Percentiles rank a stretch among this genome's conserved stretches.
Conservation (phyloP, 352 stramenopile genomes). For the Phytophthora tubulina region DNA sequence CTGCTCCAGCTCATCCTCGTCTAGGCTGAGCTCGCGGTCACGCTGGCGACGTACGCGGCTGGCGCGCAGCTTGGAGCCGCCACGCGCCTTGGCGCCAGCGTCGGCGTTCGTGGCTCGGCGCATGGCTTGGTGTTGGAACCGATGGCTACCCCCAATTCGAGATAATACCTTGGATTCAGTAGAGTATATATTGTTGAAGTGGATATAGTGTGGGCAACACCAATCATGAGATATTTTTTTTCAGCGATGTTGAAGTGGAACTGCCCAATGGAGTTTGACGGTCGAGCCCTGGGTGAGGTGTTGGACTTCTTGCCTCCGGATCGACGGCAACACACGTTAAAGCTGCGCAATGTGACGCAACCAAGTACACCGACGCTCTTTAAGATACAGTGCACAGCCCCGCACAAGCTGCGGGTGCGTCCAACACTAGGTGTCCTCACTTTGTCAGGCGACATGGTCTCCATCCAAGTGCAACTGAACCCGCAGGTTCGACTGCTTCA, state of each 20-base stretch:
- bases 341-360: conserved; percentile 12
- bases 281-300: background rate
- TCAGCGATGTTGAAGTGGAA: no score
- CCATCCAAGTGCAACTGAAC: conserved; percentile 44
- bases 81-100: conserved; percentile 20
- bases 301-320: background rate
- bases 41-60: conserved; percentile 68
- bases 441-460: background rate
- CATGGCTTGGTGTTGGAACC: conserved; percentile 12
- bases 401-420: conserved; percentile 50
- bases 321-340: conserved; percentile 4
- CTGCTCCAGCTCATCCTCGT: conserved; percentile 72
- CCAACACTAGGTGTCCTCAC: conserved; percentile 35
- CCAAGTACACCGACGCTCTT: conserved; percentile 33
- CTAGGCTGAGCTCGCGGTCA: conserved; percentile 56
- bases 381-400: conserved; percentile 58
- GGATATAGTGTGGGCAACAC: background rate
- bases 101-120: conserved; percentile 5
- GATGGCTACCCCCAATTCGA: conserved; percentile 1
- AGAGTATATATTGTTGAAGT: conserved; percentile 3
- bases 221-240: background rate
- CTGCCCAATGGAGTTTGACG: no score
- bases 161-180: background rate
- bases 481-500: conserved; percentile 32
- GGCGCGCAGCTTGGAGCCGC: conserved; percentile 66